These are phyloP conservation scores for Panellus pusillus DNA, from an alignment of 768 basidiomycete species.

Conservation along the genomic window DNA sequence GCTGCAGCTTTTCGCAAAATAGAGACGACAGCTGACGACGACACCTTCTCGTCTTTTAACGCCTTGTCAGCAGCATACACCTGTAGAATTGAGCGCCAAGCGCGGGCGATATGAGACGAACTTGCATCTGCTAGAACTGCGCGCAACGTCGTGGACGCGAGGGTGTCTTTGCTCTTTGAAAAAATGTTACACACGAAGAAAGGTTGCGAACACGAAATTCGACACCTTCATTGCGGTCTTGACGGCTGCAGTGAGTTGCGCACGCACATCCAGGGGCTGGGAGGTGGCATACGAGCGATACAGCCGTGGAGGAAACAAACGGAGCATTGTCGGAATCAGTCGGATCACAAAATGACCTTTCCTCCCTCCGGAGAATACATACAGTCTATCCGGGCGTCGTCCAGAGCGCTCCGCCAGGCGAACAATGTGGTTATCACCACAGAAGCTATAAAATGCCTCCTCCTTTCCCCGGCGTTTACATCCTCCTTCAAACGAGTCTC, in stretches of 20 bases:
- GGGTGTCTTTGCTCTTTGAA: constrained; percentile 53
- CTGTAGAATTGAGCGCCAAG: constrained; percentile 23
- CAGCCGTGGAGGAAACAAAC: not conserved
- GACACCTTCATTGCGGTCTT: constrained; percentile 72
- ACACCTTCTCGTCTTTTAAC: constrained; percentile 37
- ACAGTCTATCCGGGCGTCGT: constrained; percentile 53
- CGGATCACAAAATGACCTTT: constrained; percentile 23
- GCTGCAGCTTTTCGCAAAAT: constrained; percentile 59
- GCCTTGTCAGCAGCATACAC: constrained; percentile 68
- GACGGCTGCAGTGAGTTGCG: constrained; percentile 50
- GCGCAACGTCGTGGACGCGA: constrained; percentile 56
- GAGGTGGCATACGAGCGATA: not conserved
- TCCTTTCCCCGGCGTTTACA: constrained; percentile 65
- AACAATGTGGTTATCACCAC: constrained; percentile 61
- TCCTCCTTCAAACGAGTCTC: constrained; percentile 63
- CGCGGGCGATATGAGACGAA: constrained; percentile 22
- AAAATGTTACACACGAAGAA: not conserved
- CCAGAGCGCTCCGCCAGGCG: constrained; percentile 44
- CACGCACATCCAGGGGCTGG: constrained; percentile 47
- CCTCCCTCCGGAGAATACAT: constrained; percentile 52
- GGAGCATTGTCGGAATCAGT: not conserved
- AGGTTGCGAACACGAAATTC: not conserved
- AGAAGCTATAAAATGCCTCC: constrained; percentile 57
- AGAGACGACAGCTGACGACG: constrained; percentile 48
- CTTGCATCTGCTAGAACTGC: constrained; percentile 71